phyloP scores from a whole-genome alignment of 2,329 filamentous ascomycete genomes.

The Penicillium sp. region DNA sequence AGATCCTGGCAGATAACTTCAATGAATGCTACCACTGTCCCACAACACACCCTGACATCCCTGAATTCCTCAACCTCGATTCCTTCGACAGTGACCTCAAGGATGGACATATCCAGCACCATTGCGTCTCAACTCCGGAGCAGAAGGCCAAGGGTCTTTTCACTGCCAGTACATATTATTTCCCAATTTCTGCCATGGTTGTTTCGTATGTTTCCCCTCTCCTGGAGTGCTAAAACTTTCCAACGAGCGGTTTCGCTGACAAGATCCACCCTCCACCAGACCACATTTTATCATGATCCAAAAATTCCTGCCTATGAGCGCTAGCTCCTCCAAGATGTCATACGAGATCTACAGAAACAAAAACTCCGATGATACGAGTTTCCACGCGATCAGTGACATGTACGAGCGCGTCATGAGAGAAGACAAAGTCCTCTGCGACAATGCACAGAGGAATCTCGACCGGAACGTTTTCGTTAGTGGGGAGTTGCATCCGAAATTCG shows the following conservation, averaged over 20 bases:
- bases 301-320: constrained; percentile 58
- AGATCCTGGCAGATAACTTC: constrained; percentile 26
- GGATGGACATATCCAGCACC: constrained; percentile 54
- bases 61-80: constrained; percentile 57
- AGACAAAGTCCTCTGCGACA: constrained; percentile 63
- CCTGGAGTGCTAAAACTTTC: not conserved
- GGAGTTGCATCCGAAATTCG: constrained; percentile 61
- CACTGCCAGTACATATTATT: constrained; percentile 35
- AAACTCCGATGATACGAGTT: constrained; percentile 59
- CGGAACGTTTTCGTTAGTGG: constrained; percentile 64
- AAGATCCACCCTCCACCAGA: constrained; percentile 29
- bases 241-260: not conserved
- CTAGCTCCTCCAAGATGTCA: constrained; percentile 56
- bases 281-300: constrained; percentile 67
- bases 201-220: constrained; percentile 27
- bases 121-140: constrained; percentile 49
- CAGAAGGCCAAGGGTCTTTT: constrained; percentile 51
- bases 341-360: constrained; percentile 67
- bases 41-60: constrained; percentile 60
- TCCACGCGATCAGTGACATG: constrained; percentile 58
- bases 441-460: constrained; percentile 62
- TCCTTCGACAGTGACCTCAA: constrained; percentile 56
- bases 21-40: constrained; percentile 65
- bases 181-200: constrained; percentile 34
- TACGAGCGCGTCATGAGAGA: constrained; percentile 66